phyloP scores from a whole-genome alignment of 768 basidiomycete species.

The Sarcodon sp. region DNA sequence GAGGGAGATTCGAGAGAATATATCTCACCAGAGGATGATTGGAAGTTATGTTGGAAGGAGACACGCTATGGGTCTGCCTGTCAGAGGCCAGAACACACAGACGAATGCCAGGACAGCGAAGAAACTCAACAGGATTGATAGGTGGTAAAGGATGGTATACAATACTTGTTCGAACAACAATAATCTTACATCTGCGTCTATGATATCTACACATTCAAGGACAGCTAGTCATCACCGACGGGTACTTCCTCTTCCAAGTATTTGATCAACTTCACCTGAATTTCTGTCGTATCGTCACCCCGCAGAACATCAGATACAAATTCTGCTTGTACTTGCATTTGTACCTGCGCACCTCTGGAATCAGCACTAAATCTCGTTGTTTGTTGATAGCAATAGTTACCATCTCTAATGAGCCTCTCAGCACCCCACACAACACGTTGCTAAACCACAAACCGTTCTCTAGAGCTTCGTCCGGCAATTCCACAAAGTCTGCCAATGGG shows the following conservation, averaged over 20 bases:
- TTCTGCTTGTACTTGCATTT: constrained; percentile 86
- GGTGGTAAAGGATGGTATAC: constrained; percentile 21
- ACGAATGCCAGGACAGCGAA: constrained; percentile 84
- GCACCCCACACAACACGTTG: constrained; percentile 89
- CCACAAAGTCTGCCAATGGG: constrained; percentile 93
- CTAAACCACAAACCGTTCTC: constrained; percentile 95
- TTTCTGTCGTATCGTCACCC: constrained; percentile 91
- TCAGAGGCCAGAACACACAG: constrained; percentile 88
- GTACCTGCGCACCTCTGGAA: constrained; percentile 45
- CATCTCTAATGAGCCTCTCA: constrained; percentile 94
- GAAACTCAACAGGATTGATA: constrained; percentile 79
- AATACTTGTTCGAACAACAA: background rate
- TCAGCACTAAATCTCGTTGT: background rate
- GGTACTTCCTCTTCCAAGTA: constrained; percentile 96
- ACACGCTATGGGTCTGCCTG: constrained; percentile 89
- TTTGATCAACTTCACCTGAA: constrained; percentile 81
- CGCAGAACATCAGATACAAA: constrained; percentile 86
- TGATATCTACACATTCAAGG: background rate
- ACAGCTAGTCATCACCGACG: constrained; percentile 69
- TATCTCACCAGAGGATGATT: constrained; percentile 86
- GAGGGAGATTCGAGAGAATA: constrained; percentile 78
- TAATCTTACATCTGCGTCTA: background rate
- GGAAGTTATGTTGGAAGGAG: constrained; percentile 88
- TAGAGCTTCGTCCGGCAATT: constrained; percentile 85
- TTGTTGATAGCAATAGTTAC: constrained; percentile 29